phyloP scores from a whole-genome alignment of 768 basidiomycete species.

The Suillus cothurnatus region DNA sequence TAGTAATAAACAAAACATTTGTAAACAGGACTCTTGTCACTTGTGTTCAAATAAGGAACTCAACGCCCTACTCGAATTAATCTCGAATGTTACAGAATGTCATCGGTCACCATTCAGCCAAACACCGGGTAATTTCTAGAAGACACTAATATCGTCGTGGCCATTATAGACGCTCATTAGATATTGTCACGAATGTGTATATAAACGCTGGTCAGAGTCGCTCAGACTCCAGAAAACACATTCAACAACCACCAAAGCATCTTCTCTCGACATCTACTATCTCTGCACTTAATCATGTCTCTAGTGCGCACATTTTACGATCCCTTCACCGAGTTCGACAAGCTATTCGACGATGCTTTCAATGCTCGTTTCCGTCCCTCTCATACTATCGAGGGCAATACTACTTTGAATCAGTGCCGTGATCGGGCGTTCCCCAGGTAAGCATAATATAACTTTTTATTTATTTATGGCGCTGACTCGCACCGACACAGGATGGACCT shows the following conservation, averaged over 20 bases:
- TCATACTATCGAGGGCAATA: constrained; percentile 12
- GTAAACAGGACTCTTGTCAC: background rate
- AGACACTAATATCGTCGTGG: background rate
- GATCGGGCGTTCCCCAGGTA: constrained; percentile 31
- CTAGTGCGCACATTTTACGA: constrained; percentile 34
- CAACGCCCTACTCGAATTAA: background rate
- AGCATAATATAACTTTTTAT: background rate
- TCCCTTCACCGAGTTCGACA: constrained; percentile 42
- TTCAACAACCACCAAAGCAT: background rate
- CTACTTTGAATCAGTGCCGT: constrained; percentile 9
- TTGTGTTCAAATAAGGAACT: constrained; percentile 1
- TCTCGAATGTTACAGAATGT: background rate
- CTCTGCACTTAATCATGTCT: constrained; percentile 21
- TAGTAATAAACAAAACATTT: background rate
- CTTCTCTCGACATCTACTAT: background rate
- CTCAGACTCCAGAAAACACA: background rate
- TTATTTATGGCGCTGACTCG: background rate
- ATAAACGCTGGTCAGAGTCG: background rate
- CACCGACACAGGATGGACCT: constrained; percentile 49
- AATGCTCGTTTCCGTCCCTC: constrained; percentile 25
- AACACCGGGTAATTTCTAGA: background rate
- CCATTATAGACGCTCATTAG: background rate
- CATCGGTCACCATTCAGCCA: background rate
- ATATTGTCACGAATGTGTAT: background rate
- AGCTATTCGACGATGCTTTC: constrained; percentile 43